A percentile compares a stretch with the other conserved stretches of the same genome.
Conservation (phyloP, 2,329 filamentous ascomycete genomes). For the Diaporthe batatas region DNA sequence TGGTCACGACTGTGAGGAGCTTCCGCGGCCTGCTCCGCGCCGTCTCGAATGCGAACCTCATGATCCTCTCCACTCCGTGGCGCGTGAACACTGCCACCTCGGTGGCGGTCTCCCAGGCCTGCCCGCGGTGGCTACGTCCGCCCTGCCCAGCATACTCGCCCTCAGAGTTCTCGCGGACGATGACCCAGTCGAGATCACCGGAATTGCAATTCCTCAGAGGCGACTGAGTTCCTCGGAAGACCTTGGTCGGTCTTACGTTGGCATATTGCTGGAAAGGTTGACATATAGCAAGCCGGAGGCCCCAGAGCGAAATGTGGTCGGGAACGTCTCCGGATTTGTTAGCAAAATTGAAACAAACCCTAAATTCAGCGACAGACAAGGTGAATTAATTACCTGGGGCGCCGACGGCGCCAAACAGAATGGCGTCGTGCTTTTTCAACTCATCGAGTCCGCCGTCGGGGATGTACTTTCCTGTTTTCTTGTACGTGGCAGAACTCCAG, state of each 20-base stretch:
- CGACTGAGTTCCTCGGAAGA: conserved; percentile 69
- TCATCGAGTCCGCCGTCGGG: conserved; percentile 70
- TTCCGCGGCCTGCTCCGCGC: conserved; percentile 66
- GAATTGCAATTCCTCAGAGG: conserved; percentile 63
- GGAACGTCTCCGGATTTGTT: conserved; percentile 62
- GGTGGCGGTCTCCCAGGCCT: conserved; percentile 71
- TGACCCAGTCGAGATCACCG: conserved; percentile 74
- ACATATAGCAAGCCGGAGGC: conserved; percentile 72
- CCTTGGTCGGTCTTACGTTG: conserved; percentile 73
- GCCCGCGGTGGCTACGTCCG: conserved; percentile 68
- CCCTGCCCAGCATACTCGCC: conserved; percentile 76
- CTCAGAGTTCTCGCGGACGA: conserved; percentile 75
- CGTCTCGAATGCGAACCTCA: conserved; percentile 73
- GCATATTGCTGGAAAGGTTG: conserved; percentile 75
- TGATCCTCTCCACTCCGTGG: conserved; percentile 69
- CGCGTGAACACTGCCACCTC: conserved; percentile 75
- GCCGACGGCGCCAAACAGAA: conserved; percentile 51
- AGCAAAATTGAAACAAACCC: neutral
- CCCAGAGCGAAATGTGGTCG: conserved; percentile 76
- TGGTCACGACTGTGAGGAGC: conserved; percentile 73
- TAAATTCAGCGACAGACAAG: neutral
- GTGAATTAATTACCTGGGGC: conserved; percentile 44
- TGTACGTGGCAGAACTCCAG: conserved; percentile 77
- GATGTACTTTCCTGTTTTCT: conserved; percentile 75
- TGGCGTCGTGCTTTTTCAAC: conserved; percentile 55